A percentile compares a stretch with the other conserved stretches of the same genome.
These are phyloP conservation scores for Bassia scoparia DNA, from an alignment of 148 eudicot genomes.

Conservation along the genomic window DNA sequence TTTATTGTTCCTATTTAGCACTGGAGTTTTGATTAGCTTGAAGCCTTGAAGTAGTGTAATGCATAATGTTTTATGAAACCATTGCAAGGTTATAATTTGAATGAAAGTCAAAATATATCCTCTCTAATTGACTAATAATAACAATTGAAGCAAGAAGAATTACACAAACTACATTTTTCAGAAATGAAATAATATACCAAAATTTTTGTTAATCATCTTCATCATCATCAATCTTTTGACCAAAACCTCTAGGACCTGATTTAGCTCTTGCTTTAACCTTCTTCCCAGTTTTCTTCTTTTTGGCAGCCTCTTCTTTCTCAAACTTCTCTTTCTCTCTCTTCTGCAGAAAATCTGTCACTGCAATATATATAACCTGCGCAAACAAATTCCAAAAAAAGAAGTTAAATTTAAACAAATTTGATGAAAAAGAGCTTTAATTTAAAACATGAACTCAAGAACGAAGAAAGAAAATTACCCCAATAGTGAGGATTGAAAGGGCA, in stretches of 20 bases:
- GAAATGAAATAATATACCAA: background rate
- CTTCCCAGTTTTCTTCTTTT: conserved; percentile 46
- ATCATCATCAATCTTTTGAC: conserved; percentile 52
- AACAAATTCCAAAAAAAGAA: too few relatives aligned
- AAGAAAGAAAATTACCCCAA: conserved; percentile 19
- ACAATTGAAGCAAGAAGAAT: too few relatives aligned
- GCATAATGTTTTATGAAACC: too few relatives aligned
- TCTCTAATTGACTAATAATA: background rate
- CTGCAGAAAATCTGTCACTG: conserved; percentile 80
- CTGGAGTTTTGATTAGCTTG: too few relatives aligned
- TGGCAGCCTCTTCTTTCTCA: conserved; percentile 71
- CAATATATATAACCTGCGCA: conserved; percentile 67
- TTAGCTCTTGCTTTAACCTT: conserved; percentile 35
- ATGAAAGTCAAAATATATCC: background rate
- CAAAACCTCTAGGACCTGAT: conserved; percentile 81
- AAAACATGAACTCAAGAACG: background rate
- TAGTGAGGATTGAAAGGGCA: conserved; percentile 21
- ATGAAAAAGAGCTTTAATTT: background rate
- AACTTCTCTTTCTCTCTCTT: conserved; percentile 81
- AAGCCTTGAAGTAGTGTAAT: too few relatives aligned
- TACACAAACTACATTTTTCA: too few relatives aligned
- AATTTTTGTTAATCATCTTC: conserved; percentile 24
- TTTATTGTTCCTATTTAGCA: too few relatives aligned
- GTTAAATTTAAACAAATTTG: background rate
- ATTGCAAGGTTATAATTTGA: background rate